phyloP scores from a whole-genome alignment of 441 rosid species.

The Cnidoscolus chayamansa region DNA sequence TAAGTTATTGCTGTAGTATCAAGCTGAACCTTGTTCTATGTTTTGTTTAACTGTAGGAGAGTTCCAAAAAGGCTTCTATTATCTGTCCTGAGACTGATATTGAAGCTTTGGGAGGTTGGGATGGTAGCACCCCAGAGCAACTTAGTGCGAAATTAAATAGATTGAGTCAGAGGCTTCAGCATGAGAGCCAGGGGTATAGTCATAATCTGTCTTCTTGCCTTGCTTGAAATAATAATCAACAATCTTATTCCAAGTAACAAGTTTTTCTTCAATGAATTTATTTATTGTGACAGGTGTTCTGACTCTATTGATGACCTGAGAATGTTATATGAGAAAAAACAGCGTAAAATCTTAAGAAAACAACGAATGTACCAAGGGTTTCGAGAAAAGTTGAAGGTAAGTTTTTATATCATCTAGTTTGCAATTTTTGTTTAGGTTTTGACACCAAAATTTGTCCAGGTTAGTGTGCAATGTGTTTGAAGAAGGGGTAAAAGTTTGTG shows the following conservation, averaged over 20 bases:
- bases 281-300: conserved; percentile 54
- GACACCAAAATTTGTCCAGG: not conserved
- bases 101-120: conserved; percentile 73
- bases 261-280: not conserved
- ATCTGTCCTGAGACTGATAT: conserved; percentile 92
- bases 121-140: conserved; percentile 80
- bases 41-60: conserved; percentile 54
- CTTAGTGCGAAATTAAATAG: conserved; percentile 67
- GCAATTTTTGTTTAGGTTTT: conserved; percentile 3
- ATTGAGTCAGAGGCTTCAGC: conserved; percentile 70
- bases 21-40: not conserved
- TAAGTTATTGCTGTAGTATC: not conserved
- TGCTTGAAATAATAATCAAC: conserved; percentile 11
- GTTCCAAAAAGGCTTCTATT: conserved; percentile 79
- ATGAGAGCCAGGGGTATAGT: conserved; percentile 68
- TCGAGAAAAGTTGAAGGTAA: conserved; percentile 67
- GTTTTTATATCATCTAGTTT: conserved; percentile 5
- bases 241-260: conserved; percentile 4
- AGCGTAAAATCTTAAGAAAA: conserved; percentile 61
- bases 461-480: not conserved
- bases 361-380: conserved; percentile 46
- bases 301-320: conserved; percentile 91
- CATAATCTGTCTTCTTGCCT: conserved; percentile 17
- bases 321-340: conserved; percentile 58
- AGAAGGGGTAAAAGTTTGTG: not conserved